A percentile compares a stretch with the other conserved stretches of the same genome.
Conservation (phyloP, 257 asterid genomes). For the Petrea volubilis region DNA sequence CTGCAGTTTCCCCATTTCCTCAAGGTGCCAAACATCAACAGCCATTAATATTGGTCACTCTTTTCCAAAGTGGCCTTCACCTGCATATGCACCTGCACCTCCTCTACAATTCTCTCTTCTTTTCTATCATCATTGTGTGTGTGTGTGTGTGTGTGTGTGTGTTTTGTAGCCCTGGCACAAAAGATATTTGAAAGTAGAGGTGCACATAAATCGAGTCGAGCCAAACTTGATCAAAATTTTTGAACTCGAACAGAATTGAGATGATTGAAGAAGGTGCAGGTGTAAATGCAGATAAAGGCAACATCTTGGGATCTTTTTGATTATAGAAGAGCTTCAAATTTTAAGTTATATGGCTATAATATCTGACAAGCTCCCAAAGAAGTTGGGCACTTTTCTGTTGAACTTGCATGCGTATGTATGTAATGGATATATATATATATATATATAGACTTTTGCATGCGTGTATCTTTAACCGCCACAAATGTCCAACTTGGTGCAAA, state of each 20-base stretch:
- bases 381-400: not conserved
- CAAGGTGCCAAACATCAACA: no score
- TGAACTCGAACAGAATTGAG: not conserved
- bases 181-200: not conserved
- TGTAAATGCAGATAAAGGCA: constrained; percentile 53
- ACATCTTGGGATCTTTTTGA: constrained; percentile 27
- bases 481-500: not conserved
- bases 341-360: no score
- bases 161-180: not conserved
- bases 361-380: no score
- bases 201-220: no score
- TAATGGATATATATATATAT: not conserved
- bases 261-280: constrained; percentile 48
- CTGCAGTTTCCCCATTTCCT: no score
- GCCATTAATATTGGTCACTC: no score
- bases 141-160: not conserved
- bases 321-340: not conserved
- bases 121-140: not conserved
- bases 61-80: constrained; percentile 30
- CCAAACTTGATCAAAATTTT: not conserved
- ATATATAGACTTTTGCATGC: no score
- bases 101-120: not conserved
- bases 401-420: not conserved
- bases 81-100: constrained; percentile 48
- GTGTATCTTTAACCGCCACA: not conserved